Evolutionary conservation across 2,329 filamentous ascomycete species (phyloP).

Genomic region (Microcyclospora pomicola): DNA sequence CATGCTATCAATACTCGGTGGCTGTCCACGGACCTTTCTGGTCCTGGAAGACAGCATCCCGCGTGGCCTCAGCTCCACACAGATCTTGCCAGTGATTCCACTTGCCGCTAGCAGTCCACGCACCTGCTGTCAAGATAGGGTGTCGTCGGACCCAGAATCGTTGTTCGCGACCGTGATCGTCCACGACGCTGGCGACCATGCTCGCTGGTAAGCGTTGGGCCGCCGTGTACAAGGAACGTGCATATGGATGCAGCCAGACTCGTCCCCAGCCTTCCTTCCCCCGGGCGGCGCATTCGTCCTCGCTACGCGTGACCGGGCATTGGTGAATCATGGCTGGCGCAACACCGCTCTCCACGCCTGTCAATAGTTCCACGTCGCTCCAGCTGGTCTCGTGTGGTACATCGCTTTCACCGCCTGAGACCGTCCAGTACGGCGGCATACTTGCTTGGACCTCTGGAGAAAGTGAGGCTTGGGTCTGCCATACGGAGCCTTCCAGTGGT

Average conservation of each 20-base stretch:
- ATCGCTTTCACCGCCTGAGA: conserved; percentile 4
- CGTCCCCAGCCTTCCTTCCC: background rate
- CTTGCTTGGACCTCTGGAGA: conserved; percentile 13
- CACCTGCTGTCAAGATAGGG: background rate
- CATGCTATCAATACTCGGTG: too few relatives aligned
- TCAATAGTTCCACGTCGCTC: conserved; percentile 13
- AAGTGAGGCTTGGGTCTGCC: conserved; percentile 1
- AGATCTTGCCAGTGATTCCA: background rate
- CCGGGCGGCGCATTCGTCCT: background rate
- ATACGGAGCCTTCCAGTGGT: background rate
- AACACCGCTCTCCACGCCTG: conserved; percentile 15
- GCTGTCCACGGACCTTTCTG: background rate
- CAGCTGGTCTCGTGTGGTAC: conserved; percentile 5
- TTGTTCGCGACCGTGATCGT: background rate
- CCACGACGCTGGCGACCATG: background rate
- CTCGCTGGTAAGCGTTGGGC: background rate
- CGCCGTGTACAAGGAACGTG: background rate
- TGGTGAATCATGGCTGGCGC: conserved; percentile 13
- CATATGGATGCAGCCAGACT: background rate
- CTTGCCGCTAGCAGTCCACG: background rate
- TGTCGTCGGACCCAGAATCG: background rate
- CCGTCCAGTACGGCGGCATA: conserved; percentile 10
- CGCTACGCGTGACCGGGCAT: background rate
- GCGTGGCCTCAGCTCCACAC: background rate
- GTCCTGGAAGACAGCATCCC: background rate